Percentiles rank a stretch among this genome's conserved stretches.
These are phyloP conservation scores for Mucor lusitanicus DNA, from an alignment of 371 early-diverging fungal species.

Conservation along the genomic window DNA sequence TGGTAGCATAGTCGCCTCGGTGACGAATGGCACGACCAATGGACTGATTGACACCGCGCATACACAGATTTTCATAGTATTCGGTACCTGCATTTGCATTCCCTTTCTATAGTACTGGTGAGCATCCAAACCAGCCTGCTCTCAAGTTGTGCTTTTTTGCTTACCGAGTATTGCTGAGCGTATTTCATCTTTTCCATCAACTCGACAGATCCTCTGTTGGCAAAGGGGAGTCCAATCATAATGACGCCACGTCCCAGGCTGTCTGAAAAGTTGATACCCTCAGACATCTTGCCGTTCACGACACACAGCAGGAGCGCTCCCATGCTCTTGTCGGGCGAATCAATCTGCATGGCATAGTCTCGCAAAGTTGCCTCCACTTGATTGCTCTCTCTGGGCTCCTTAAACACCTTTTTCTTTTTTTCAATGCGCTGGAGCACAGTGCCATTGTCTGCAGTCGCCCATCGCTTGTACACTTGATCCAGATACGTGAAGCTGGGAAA, in stretches of 20 bases:
- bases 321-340: conserved; percentile 24
- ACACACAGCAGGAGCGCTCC: conserved; percentile 94
- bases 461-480: conserved; percentile 63
- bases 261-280: conserved; percentile 97
- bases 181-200: conserved; percentile 80
- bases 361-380: conserved; percentile 62
- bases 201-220: conserved; percentile 72
- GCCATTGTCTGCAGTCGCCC: conserved; percentile 43
- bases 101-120: not conserved
- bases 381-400: conserved; percentile 66
- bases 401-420: conserved; percentile 69
- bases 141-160: not conserved
- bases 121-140: not conserved
- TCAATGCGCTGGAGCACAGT: conserved; percentile 48
- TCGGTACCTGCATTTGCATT: conserved; percentile 57
- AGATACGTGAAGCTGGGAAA: conserved; percentile 92
- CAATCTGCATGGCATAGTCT: conserved; percentile 61
- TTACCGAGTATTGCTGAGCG: conserved; percentile 38
- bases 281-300: conserved; percentile 96
- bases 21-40: conserved; percentile 96
- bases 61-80: conserved; percentile 91
- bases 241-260: conserved; percentile 83
- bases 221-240: conserved; percentile 90
- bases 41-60: conserved; percentile 97
- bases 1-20: conserved; percentile 78